Conservation (phyloP, 139 green algal genomes). For the Monoraphidium neglectum region DNA sequence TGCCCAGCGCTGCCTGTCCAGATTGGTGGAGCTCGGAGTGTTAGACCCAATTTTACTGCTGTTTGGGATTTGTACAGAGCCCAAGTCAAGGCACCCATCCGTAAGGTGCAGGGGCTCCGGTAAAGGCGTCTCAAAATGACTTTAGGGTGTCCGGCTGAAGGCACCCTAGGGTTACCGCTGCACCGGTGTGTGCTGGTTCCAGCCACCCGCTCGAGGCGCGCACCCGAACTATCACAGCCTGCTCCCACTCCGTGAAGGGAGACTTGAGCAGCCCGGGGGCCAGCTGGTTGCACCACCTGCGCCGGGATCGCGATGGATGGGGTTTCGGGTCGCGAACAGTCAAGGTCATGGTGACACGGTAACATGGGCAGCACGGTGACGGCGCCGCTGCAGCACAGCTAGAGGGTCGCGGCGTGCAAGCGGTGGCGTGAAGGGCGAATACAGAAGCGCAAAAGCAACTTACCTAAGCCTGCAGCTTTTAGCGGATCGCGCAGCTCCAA, state of each 20-base stretch:
- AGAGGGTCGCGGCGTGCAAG: background rate
- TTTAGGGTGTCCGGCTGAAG: too few relatives aligned
- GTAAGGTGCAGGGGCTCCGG: too few relatives aligned
- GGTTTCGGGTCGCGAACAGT: background rate
- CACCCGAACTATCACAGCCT: slow-evolving; percentile 64
- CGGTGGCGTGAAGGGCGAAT: background rate
- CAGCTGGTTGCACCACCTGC: slow-evolving; percentile 67
- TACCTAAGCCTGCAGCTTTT: slow-evolving; percentile 85
- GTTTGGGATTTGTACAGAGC: too few relatives aligned
- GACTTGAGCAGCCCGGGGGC: slow-evolving; percentile 55
- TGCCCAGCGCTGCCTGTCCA: too few relatives aligned
- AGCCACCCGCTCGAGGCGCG: too few relatives aligned
- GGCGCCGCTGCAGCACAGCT: background rate
- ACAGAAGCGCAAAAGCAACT: background rate
- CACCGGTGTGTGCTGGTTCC: too few relatives aligned
- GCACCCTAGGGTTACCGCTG: too few relatives aligned
- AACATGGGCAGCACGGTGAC: too few relatives aligned
- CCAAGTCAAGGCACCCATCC: too few relatives aligned
- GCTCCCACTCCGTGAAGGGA: slow-evolving; percentile 64
- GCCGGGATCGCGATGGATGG: background rate
- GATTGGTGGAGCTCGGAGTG: too few relatives aligned
- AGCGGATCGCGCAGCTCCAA: slow-evolving; percentile 69
- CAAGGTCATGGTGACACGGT: background rate
- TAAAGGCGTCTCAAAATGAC: too few relatives aligned
- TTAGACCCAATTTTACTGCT: too few relatives aligned